Conservation (phyloP, 768 basidiomycete species). For the Trametopsis cervina region DNA sequence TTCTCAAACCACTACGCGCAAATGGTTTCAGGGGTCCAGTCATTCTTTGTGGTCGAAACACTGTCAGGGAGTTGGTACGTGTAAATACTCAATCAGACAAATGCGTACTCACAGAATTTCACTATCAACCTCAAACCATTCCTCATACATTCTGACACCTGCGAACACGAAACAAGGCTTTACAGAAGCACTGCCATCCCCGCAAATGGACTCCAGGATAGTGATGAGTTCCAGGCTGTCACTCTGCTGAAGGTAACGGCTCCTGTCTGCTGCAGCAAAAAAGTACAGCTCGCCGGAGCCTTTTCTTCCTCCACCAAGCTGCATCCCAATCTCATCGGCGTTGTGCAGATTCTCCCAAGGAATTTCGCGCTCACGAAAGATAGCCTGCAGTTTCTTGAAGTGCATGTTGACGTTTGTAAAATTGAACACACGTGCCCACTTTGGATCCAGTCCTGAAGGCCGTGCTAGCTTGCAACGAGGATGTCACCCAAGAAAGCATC, state of each 20-base stretch:
- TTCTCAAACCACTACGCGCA: conserved; percentile 31
- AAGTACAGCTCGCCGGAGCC: conserved; percentile 10
- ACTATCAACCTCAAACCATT: conserved; percentile 23
- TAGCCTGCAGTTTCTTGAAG: conserved; percentile 2
- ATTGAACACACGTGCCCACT: conserved; percentile 29
- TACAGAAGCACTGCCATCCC: conserved; percentile 28
- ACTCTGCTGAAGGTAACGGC: conserved; percentile 20
- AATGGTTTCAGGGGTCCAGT: conserved; percentile 33
- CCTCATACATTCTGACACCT: conserved; percentile 18
- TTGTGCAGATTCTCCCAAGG: conserved; percentile 16
- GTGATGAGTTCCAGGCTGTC: conserved; percentile 38
- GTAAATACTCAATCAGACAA: background rate
- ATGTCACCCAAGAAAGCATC: conserved; percentile 16
- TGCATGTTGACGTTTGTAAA: conserved; percentile 9
- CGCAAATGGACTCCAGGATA: conserved; percentile 36
- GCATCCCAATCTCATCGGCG: conserved; percentile 22
- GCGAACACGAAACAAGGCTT: conserved; percentile 34
- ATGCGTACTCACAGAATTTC: conserved; percentile 16
- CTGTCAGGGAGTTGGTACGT: no score
- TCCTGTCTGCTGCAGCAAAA: conserved; percentile 14
- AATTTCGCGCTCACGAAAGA: conserved; percentile 7
- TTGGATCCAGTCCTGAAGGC: conserved; percentile 28
- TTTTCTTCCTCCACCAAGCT: conserved; percentile 16
- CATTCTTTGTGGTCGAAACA: conserved; percentile 28
- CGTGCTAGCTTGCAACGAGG: conserved; percentile 18